Evolutionary conservation across 1,139 yeast genomes (phyloP).

Genomic region (Candida sojae): DNA sequence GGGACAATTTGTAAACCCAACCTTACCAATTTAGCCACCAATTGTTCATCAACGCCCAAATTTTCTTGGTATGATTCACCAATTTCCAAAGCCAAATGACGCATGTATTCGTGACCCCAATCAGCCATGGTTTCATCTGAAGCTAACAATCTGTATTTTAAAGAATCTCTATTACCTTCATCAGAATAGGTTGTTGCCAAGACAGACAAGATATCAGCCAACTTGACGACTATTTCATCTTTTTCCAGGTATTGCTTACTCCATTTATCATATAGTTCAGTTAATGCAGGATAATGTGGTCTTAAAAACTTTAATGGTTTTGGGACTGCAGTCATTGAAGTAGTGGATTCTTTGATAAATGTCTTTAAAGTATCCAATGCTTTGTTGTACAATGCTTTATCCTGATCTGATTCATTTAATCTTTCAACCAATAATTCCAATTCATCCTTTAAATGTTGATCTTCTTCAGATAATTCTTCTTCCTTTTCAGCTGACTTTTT

Average conservation of each 20-base stretch:
- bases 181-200: constrained; percentile 94
- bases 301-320: constrained; percentile 94
- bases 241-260: constrained; percentile 53
- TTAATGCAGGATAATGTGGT: constrained; percentile 75
- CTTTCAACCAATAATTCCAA: constrained; percentile 86
- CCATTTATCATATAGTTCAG: constrained; percentile 72
- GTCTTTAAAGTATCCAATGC: constrained; percentile 71
- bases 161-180: constrained; percentile 77
- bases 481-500: constrained; percentile 34
- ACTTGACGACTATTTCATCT: constrained; percentile 24
- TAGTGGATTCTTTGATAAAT: constrained; percentile 86
- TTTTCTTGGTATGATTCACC: constrained; percentile 81
- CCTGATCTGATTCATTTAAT: constrained; percentile 46
- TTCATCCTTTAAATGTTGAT: constrained; percentile 82
- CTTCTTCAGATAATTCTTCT: constrained; percentile 94
- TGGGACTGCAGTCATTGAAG: constrained; percentile 99
- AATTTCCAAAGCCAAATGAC: constrained; percentile 92
- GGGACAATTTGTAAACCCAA: constrained; percentile 83
- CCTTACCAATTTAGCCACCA: constrained; percentile 51
- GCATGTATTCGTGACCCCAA: constrained; percentile 98
- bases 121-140: constrained; percentile 60
- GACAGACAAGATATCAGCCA: constrained; percentile 88
- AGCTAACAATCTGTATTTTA: constrained; percentile 77
- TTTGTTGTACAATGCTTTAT: constrained; percentile 52
- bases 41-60: constrained; percentile 55